These are phyloP conservation scores for Saturnispora gosingensis DNA, from an alignment of 805 yeast species.

Conservation along the genomic window DNA sequence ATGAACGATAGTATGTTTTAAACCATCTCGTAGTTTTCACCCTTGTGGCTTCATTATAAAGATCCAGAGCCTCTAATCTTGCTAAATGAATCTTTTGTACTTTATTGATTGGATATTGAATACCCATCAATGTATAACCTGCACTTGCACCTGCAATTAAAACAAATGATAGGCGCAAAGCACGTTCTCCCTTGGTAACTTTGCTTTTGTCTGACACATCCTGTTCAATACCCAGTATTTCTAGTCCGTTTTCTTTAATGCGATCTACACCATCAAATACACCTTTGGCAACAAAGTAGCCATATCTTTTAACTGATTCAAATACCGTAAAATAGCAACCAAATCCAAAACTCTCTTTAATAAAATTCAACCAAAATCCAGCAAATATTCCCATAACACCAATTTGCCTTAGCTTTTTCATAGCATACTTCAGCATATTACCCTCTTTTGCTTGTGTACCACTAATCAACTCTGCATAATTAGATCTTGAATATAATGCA, in stretches of 20 bases:
- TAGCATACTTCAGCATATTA: constrained; percentile 71
- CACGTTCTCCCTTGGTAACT: constrained; percentile 26
- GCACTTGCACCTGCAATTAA: constrained; percentile 84
- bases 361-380: constrained; percentile 68
- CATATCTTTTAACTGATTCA: constrained; percentile 67
- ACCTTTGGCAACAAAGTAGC: constrained; percentile 39
- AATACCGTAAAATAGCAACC: constrained; percentile 77
- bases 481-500: constrained; percentile 77
- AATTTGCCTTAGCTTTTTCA: constrained; percentile 55
- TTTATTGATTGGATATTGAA: constrained; percentile 77
- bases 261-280: constrained; percentile 29
- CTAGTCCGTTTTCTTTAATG: constrained; percentile 5
- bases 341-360: constrained; percentile 77
- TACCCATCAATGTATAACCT: constrained; percentile 61
- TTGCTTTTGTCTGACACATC: constrained; percentile 22
- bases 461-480: constrained; percentile 60
- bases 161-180: constrained; percentile 59
- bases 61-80: constrained; percentile 71
- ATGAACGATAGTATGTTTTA: constrained; percentile 61
- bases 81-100: constrained; percentile 73
- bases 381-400: constrained; percentile 85
- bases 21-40: constrained; percentile 24
- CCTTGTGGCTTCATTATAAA: constrained; percentile 35
- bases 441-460: constrained; percentile 42
- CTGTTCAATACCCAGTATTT: constrained; percentile 7